Evolutionary conservation across 2,329 filamentous ascomycete species (phyloP).

Genomic region (Pseudocercospora musae): DNA sequence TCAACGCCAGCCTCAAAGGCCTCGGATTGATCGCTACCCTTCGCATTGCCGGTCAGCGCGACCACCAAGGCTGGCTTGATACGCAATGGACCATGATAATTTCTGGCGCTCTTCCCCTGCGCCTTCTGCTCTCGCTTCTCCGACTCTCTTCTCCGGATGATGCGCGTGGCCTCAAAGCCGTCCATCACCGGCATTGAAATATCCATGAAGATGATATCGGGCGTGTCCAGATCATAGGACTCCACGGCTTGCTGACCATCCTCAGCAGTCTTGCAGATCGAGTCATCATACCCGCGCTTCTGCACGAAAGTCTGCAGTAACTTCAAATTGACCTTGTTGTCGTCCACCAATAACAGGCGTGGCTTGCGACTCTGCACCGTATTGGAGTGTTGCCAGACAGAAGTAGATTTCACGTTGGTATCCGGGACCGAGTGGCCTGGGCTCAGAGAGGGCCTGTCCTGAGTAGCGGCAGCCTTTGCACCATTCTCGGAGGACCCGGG

Average conservation of each 20-base stretch:
- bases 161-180: slow-evolving; percentile 31
- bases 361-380: slow-evolving; percentile 13
- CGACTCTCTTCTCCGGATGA: slow-evolving; percentile 24
- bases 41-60: slow-evolving; percentile 35
- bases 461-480: neutral
- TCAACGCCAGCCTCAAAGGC: slow-evolving; percentile 33
- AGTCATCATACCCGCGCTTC: slow-evolving; percentile 20
- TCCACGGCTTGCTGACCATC: slow-evolving; percentile 50
- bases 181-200: slow-evolving; percentile 38
- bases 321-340: slow-evolving; percentile 30
- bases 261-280: slow-evolving; percentile 38
- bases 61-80: slow-evolving; percentile 23
- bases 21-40: slow-evolving; percentile 25
- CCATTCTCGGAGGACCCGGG: neutral
- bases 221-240: slow-evolving; percentile 37
- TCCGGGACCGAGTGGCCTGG: neutral
- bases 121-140: neutral
- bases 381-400: slow-evolving; percentile 3
- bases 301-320: slow-evolving; percentile 35
- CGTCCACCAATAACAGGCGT: slow-evolving; percentile 29
- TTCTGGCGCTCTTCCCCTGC: neutral
- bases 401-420: neutral
- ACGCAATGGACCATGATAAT: neutral
- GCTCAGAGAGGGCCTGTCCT: neutral
- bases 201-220: slow-evolving; percentile 51